These are phyloP conservation scores for Papiliotrema laurentii DNA, from an alignment of 1,284 basidiomycete genomes.

Conservation along the genomic window DNA sequence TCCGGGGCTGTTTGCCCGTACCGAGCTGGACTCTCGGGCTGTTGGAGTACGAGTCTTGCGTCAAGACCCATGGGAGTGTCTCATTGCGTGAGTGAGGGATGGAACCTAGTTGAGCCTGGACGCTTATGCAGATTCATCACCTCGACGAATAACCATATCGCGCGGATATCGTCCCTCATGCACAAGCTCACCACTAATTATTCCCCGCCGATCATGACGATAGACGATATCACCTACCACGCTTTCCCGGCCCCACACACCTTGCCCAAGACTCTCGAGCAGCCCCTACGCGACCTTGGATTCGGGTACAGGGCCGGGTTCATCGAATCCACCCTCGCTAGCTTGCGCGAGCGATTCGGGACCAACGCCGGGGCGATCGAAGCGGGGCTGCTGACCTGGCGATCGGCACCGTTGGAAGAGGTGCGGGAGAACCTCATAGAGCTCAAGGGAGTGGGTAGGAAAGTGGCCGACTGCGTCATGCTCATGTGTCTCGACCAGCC, in stretches of 20 bases:
- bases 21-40: conserved; percentile 56
- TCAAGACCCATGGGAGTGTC: conserved; percentile 94
- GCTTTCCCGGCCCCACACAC: conserved; percentile 75
- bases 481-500: conserved; percentile 88
- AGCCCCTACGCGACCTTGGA: conserved; percentile 70
- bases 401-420: conserved; percentile 14
- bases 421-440: conserved; percentile 65
- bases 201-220: conserved; percentile 57
- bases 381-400: conserved; percentile 20
- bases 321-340: conserved; percentile 74
- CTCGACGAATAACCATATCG: conserved; percentile 95
- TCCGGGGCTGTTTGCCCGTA: conserved; percentile 61
- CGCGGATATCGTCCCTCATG: conserved; percentile 85
- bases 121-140: conserved; percentile 76
- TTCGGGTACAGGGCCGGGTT: conserved; percentile 95
- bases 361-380: conserved; percentile 27
- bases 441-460: conserved; percentile 87
- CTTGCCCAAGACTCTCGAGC: conserved; percentile 61
- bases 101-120: too few species aligned
- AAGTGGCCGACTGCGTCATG: conserved; percentile 91
- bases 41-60: conserved; percentile 63
- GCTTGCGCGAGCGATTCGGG: conserved; percentile 58
- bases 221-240: conserved; percentile 57
- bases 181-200: conserved; percentile 62
- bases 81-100: conserved; percentile 67